Evolutionary conservation across 192 early-diverging fungal genomes (phyloP).

Genomic region (Lobosporangium transversale): DNA sequence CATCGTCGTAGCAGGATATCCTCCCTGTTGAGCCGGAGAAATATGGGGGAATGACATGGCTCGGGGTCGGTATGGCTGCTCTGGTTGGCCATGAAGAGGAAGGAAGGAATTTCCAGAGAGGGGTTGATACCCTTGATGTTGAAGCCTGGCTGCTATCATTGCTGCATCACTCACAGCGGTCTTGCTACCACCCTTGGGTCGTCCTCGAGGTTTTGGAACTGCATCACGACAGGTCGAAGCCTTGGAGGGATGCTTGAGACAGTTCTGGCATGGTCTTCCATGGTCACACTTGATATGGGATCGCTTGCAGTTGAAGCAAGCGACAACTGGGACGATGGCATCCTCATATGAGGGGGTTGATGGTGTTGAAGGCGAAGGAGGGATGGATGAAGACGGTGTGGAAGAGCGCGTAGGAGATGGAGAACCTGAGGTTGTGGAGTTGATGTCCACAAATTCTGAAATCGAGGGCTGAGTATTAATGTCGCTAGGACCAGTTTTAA

Average conservation of each 20-base stretch:
- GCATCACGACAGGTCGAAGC: slow-evolving; percentile 32
- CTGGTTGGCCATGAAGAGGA: slow-evolving; percentile 6
- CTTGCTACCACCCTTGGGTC: slow-evolving; percentile 41
- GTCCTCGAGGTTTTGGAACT: slow-evolving; percentile 39
- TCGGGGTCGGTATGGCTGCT: not conserved
- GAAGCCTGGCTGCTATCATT: not conserved
- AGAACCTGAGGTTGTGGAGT: slow-evolving; percentile 12
- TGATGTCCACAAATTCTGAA: not conserved
- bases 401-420: slow-evolving; percentile 15
- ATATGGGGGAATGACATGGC: slow-evolving; percentile 13
- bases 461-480: not conserved
- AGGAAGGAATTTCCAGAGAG: not conserved
- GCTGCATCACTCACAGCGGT: not conserved
- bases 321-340: slow-evolving; percentile 15
- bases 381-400: slow-evolving; percentile 20
- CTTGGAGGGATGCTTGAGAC: slow-evolving; percentile 38
- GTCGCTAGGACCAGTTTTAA: not conserved
- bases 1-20: not conserved
- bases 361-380: not conserved
- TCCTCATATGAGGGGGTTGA: slow-evolving; percentile 26
- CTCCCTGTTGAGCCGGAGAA: not conserved
- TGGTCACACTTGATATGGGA: slow-evolving; percentile 52
- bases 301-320: slow-evolving; percentile 38
- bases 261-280: slow-evolving; percentile 39
- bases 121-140: slow-evolving; percentile 8